Base-by-base conservation (phyloP, 805 yeast genomes). In the Komagataella ulmi region DNA sequence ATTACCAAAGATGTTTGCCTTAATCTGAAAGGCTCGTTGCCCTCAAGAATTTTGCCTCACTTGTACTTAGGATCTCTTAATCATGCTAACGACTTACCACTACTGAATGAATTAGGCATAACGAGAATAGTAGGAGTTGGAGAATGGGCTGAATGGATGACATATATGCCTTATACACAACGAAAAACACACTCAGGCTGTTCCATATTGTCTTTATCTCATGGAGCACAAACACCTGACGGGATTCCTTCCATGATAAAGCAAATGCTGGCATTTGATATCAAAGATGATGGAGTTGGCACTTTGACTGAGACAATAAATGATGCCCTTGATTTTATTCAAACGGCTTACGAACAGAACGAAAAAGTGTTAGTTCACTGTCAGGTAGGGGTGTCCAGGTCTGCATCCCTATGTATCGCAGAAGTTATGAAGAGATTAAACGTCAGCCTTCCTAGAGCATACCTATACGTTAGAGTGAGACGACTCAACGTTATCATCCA, bases 331-430 rank as follows among this genome's bases (percentile, higher is more conserved):
- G 69, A 75, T 1, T 87, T 80, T 60, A 77, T 89, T 50, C 84
- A 86, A 51, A 74, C 72, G 24, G 77, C 78, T 17, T 68, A 70
- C 55, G 56, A 63, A 18, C 56, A 57, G 1, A 67, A 66, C 44
- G 79, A 78, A 19, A 77, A 76, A 48, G 79, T 83, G 2, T 70
- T 91, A 54, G 90, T 91, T 8, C 98, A 91, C 64, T 91, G 98
- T 60, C 85, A 95, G 61, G 97, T 88, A 49, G 98, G 98, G 0
- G 98, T 91, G 3, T 87, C 96, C 0, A 71, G 98, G 52, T 87
- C 96, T 2, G 98, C 97, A 0, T 88, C 97, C 0, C 95, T 91
- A 8, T 91, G 95, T 58, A 91, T 91, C 57, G 97, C 97, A 1
- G 97, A 89, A 62, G 91, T 88, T 44, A 90, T 91, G 96, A 77